These are phyloP conservation scores for Aspergillus ochraceoroseus DNA, from an alignment of 2,329 filamentous ascomycete species.

Conservation along the genomic window DNA sequence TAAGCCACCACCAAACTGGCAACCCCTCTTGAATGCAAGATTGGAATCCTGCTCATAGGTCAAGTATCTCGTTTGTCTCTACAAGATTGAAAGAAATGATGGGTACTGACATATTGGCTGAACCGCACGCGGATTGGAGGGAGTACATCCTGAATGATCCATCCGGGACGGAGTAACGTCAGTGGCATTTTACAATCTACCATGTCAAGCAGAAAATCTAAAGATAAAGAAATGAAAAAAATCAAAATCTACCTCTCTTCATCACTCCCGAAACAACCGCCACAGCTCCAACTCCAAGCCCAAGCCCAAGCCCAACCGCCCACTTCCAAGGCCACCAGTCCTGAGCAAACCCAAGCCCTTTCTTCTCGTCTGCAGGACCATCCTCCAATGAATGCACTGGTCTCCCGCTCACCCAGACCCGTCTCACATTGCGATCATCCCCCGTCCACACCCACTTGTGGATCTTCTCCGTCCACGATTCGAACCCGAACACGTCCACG, in stretches of 20 bases:
- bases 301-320: neutral
- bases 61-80: too few species aligned
- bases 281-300: slow-evolving; percentile 8
- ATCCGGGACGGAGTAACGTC: too few species aligned
- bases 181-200: too few species aligned
- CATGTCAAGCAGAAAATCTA: neutral
- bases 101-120: too few species aligned
- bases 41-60: too few species aligned
- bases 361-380: neutral
- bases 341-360: neutral
- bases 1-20: too few species aligned
- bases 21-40: too few species aligned
- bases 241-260: neutral
- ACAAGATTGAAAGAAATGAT: too few species aligned
- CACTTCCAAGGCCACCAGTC: neutral
- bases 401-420: slow-evolving; percentile 82
- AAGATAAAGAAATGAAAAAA: neutral
- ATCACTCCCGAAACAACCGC: slow-evolving; percentile 5
- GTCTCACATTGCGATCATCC: slow-evolving; percentile 82
- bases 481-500: slow-evolving; percentile 87
- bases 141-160: too few species aligned
- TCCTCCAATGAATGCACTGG: slow-evolving; percentile 58
- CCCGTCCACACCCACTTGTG: slow-evolving; percentile 95
- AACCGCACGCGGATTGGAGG: too few species aligned
- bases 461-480: slow-evolving; percentile 77